These are phyloP conservation scores for Saccharomycopsis sp. DNA, from an alignment of 805 yeast genomes.

Conservation along the genomic window DNA sequence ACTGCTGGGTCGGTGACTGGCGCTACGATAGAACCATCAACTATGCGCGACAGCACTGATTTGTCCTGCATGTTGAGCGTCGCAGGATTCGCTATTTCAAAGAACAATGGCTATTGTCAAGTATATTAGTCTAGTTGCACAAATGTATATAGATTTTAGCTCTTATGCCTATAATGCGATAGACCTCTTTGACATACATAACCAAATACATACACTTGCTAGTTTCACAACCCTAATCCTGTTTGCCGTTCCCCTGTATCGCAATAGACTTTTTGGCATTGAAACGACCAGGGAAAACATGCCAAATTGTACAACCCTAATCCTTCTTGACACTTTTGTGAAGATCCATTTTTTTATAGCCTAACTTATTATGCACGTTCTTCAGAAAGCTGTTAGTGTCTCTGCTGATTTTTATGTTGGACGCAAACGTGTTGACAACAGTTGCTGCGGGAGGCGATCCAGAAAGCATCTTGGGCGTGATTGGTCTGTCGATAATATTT, in stretches of 20 bases:
- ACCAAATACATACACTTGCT: too few species aligned
- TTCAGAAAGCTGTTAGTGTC: background rate
- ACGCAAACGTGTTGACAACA: constrained; percentile 9
- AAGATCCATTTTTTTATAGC: background rate
- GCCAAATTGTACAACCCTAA: background rate
- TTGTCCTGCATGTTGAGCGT: background rate
- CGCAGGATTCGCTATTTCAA: background rate
- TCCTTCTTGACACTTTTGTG: background rate
- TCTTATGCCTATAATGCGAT: too few species aligned
- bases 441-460: constrained; percentile 13
- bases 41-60: background rate
- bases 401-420: background rate
- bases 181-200: too few species aligned
- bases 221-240: too few species aligned
- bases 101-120: background rate
- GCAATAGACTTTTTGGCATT: too few species aligned
- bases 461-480: constrained; percentile 5
- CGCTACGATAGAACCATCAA: background rate
- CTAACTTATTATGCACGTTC: background rate
- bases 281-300: too few species aligned
- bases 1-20: background rate
- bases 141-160: background rate
- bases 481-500: background rate
- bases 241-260: too few species aligned
- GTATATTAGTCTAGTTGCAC: background rate